Evolutionary conservation across 2,329 filamentous ascomycete species (phyloP).

Genomic region (Epichloe amarillans): DNA sequence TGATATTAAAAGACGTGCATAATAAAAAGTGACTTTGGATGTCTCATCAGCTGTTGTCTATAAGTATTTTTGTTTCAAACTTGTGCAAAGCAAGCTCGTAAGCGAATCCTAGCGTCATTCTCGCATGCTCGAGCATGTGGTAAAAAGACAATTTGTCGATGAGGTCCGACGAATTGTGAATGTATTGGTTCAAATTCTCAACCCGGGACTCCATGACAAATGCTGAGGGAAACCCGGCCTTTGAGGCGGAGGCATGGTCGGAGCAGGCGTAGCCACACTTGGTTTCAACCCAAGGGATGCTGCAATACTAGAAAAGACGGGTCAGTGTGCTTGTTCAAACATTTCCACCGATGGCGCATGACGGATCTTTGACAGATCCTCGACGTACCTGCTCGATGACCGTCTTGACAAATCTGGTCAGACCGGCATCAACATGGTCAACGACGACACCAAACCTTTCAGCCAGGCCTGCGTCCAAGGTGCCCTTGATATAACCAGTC

Average conservation of each 20-base stretch:
- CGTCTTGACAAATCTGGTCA: slow-evolving; percentile 85
- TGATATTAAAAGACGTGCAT: too few relatives aligned
- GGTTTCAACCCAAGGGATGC: slow-evolving; percentile 74
- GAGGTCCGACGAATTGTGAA: slow-evolving; percentile 56
- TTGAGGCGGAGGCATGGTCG: slow-evolving; percentile 60
- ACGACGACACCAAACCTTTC: slow-evolving; percentile 89
- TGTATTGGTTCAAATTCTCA: slow-evolving; percentile 51
- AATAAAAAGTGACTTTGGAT: too few relatives aligned
- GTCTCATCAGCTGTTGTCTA: too few relatives aligned
- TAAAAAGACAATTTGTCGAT: slow-evolving; percentile 67
- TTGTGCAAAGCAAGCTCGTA: slow-evolving; percentile 74
- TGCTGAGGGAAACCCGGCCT: slow-evolving; percentile 60
- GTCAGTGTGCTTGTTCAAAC: slow-evolving; percentile 1
- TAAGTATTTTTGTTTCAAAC: slow-evolving; percentile 25
- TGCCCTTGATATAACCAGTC: slow-evolving; percentile 79
- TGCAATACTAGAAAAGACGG: slow-evolving; percentile 53
- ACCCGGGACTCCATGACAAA: slow-evolving; percentile 68
- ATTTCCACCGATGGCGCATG: neutral
- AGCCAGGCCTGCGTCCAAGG: slow-evolving; percentile 64
- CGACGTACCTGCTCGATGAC: slow-evolving; percentile 47
- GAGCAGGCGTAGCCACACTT: slow-evolving; percentile 81
- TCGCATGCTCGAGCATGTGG: slow-evolving; percentile 85
- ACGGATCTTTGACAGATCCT: neutral
- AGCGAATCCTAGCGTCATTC: slow-evolving; percentile 68
- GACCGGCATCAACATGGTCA: slow-evolving; percentile 70